Base-by-base conservation (phyloP, 1,139 yeast species). In the Debaryomyces sp. region DNA sequence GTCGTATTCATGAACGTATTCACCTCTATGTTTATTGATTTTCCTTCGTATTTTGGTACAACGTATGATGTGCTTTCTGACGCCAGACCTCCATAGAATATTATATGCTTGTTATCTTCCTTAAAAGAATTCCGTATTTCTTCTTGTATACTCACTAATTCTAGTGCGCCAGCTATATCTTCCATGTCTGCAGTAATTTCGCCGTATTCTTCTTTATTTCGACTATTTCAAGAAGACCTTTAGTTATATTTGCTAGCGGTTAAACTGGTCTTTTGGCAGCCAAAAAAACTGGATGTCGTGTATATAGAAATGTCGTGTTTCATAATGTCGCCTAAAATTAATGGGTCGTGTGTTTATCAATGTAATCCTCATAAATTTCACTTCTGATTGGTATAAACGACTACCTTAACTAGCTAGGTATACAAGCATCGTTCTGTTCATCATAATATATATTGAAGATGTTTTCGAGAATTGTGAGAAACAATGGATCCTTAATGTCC, bases 381-480 rank as follows among this genome's bases (percentile, higher is more conserved):
- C 35, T 29, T 41, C 43, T 41, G 35, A 41, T 41, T 41, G 43
- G 43, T 41, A 41, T 17, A 17, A 41, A 41, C 23, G 35, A 29
- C 17, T 30, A 30, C 18, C n/a, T 10, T 12, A 30, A 12, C 21
- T 30, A 18, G 26, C 17, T 22, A 35, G 12, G 26, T 35, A 12
- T 22, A 21, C 15, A 21, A 21, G 26, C 22, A 35, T 35, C 26
- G 13, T 21, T n/a, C 10, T 35, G 38, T 35, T 18, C 6, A 41
- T 30, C 22, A 30, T 12, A 32, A 21, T 23, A 30, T 27, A 39
- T 17, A 12, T 41, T 41, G 32, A 58, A 26, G 48, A 68, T 69
- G 73, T 58, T 70, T 48, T 50, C 70, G 46, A 65, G 68, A 63
- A 49, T 64, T 43, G 52, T 59, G 49, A 65, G 63, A 57, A 62